Base-by-base conservation (phyloP, 371 early-diverging fungal species). In the Apophysomyces elegans region DNA sequence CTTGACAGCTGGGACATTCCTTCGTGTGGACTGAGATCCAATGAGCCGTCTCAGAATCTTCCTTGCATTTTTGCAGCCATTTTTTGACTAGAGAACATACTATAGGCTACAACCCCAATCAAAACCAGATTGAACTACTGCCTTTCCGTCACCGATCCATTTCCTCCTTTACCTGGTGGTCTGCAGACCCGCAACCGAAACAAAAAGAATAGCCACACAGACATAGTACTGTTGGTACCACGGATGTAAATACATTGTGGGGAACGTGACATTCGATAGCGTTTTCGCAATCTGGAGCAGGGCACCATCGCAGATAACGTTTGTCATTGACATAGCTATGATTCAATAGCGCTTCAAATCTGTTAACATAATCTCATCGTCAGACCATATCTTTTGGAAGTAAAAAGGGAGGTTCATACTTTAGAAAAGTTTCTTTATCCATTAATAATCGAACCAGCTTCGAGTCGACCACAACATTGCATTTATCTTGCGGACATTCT, bases 11-110 rank as follows among this genome's bases (percentile, higher is more conserved):
- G 21, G 93, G 85, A 73, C 99, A 99, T 77, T 97, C 98, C 77
- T 98, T 96, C 50, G 98, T 98, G 79, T 98, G 91, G 36, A 95
- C 95, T 32, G 91, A 90, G 62, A 98, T 93, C 98, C 98, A 99
- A 77, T 97, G 96, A 18, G 96, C 90, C 4, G 98, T 99, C 71
- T 98, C 98, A 14, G 96, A 96, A 73, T 99, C 99, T 79, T 99
- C 98, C 41, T 86, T 91, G 75, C 98, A 97, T 78, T 98, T 98
- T 66, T 96, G 92, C 46, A 95, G 63, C 98, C 98, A 99, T 66
- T 82, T 77, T 66, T 90, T 90, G 38, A 93, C 95, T 35, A 98
- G 75, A 1, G 65, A 66, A 78, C 99, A 99, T n/a, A 92, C 85
- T 63, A 90, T 91, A 4, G 99, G 99, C 71, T 64, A 58, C 63